Conservation (phyloP, 2,329 filamentous ascomycete genomes). For the Colletotrichum scovillei region DNA sequence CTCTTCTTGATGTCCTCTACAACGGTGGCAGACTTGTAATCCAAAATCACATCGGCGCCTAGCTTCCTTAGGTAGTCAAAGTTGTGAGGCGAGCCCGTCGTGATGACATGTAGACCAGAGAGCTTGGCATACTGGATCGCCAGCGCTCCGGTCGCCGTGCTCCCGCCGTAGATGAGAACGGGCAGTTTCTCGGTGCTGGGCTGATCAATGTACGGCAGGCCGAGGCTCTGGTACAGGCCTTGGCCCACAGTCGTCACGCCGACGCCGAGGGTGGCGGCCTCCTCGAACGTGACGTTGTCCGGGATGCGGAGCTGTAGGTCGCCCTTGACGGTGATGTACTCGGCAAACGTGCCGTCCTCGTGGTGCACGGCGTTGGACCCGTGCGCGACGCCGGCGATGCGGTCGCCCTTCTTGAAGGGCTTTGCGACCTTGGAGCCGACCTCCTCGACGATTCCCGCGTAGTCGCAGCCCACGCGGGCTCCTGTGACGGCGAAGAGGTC, state of each 20-base stretch:
- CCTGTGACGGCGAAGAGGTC: not conserved
- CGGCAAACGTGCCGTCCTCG: conserved; percentile 55
- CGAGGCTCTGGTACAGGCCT: not conserved
- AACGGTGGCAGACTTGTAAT: not conserved
- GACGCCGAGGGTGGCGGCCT: not conserved
- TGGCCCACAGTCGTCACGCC: not conserved
- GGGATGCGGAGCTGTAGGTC: conserved; percentile 56
- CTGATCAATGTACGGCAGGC: not conserved
- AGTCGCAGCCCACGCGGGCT: not conserved
- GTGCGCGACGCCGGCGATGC: conserved; percentile 51
- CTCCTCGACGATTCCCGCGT: conserved; percentile 56
- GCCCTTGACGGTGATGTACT: conserved; percentile 51
- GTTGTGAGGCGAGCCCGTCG: not conserved
- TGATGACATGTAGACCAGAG: not conserved
- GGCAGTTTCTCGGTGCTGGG: not conserved
- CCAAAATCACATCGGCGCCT: not conserved
- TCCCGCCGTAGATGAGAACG: not conserved
- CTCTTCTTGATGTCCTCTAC: not conserved
- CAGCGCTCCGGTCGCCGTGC: not conserved
- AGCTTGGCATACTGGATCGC: not conserved
- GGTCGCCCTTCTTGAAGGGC: conserved; percentile 58
- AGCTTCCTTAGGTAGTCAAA: not conserved
- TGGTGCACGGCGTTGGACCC: conserved; percentile 7
- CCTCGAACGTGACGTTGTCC: conserved; percentile 51
- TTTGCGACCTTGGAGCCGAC: conserved; percentile 56